Evolutionary conservation across 2,329 filamentous ascomycete species (phyloP).

Genomic region (Botrytis sinoallii): DNA sequence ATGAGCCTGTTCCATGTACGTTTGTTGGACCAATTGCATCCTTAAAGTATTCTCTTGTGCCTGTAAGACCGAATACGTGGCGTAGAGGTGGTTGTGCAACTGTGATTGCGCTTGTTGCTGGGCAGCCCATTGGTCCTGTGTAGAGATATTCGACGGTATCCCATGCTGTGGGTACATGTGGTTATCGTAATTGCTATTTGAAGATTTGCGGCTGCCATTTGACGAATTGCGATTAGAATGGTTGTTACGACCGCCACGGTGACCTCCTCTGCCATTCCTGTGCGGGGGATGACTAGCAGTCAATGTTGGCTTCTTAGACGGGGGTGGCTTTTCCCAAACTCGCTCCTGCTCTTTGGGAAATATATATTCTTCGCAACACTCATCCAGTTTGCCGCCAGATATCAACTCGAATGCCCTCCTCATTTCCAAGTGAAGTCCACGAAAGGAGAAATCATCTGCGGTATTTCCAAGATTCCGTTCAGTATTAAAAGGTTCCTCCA

Average conservation of each 20-base stretch:
- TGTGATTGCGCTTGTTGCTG: constrained; percentile 38
- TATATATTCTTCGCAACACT: constrained; percentile 83
- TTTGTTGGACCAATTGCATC: constrained; percentile 48
- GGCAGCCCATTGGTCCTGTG: constrained; percentile 36
- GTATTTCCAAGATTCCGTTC: constrained; percentile 91
- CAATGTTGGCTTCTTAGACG: constrained; percentile 50
- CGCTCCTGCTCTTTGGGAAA: constrained; percentile 73
- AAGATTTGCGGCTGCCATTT: constrained; percentile 35
- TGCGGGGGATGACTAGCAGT: constrained; percentile 55
- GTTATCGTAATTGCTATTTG: constrained; percentile 36
- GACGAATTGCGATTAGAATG: constrained; percentile 32
- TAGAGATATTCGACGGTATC: constrained; percentile 28
- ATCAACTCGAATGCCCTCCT: constrained; percentile 83
- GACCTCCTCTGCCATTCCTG: constrained; percentile 33
- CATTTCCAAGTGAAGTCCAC: constrained; percentile 85
- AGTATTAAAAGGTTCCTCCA: constrained; percentile 95
- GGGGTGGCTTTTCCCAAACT: constrained; percentile 53
- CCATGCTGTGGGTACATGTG: constrained; percentile 29
- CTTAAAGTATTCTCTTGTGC: constrained; percentile 47
- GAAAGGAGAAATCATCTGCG: constrained; percentile 90
- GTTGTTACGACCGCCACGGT: constrained; percentile 32
- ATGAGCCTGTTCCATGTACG: constrained; percentile 43
- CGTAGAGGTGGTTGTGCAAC: constrained; percentile 39
- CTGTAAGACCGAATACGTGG: constrained; percentile 41
- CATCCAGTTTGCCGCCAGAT: constrained; percentile 71